phyloP scores from a whole-genome alignment of 2,329 filamentous ascomycete genomes.

The Scedosporium aurantiacum region DNA sequence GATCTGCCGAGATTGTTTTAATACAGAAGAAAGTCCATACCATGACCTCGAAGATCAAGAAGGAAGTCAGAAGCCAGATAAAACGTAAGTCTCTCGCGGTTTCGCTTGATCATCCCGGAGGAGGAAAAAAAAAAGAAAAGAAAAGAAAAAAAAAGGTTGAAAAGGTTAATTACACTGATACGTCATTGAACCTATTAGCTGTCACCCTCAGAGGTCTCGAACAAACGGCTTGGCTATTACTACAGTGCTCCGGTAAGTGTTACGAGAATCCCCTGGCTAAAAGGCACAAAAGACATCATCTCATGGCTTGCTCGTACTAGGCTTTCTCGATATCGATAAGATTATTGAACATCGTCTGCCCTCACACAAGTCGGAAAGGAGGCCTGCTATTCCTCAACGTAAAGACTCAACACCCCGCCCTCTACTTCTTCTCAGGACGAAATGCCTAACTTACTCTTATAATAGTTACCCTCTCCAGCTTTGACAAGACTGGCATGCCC shows the following conservation, averaged over 20 bases:
- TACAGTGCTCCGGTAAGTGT: conserved; percentile 13
- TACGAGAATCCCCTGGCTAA: background rate
- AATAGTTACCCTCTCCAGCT: conserved; percentile 11
- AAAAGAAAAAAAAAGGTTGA: too few species aligned
- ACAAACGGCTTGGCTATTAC: conserved; percentile 18
- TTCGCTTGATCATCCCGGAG: background rate
- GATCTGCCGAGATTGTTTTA: background rate
- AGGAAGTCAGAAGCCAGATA: conserved; percentile 16
- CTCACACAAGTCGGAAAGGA: conserved; percentile 15
- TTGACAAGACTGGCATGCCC: conserved; percentile 9
- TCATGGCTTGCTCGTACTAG: conserved; percentile 10
- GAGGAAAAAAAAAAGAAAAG: background rate
- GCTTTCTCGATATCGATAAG: conserved; percentile 27
- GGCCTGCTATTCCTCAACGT: conserved; percentile 14
- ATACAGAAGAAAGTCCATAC: background rate
- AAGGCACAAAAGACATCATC: background rate
- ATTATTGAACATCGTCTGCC: conserved; percentile 22
- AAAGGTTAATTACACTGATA: conserved; percentile 3
- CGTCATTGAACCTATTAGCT: background rate
- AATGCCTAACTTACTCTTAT: background rate
- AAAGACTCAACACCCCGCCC: background rate
- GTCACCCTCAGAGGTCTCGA: conserved; percentile 6
- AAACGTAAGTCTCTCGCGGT: conserved; percentile 12
- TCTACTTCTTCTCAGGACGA: background rate
- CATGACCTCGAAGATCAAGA: conserved; percentile 12